phyloP scores from a whole-genome alignment of 345 rosid genomes.

The Kernera saxatilis region DNA sequence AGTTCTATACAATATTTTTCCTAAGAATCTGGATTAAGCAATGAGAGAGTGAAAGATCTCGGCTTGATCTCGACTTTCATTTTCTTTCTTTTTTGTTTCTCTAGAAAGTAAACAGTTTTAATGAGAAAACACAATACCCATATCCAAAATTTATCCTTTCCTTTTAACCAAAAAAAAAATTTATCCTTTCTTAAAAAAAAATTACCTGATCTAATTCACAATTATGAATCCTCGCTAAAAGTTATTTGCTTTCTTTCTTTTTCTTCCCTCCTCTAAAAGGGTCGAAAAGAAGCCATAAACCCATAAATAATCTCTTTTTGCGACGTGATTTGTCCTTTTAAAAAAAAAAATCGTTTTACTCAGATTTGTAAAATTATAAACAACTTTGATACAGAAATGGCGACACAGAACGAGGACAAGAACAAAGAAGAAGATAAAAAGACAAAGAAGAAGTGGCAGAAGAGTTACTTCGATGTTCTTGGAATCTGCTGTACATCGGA shows the following conservation, averaged over 20 bases:
- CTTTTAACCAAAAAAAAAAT: neutral
- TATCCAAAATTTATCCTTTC: neutral
- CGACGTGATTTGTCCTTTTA: neutral
- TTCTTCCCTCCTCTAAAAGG: neutral
- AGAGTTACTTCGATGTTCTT: conserved; percentile 86
- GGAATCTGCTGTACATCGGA: conserved; percentile 94
- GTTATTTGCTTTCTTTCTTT: neutral
- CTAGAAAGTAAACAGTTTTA: neutral
- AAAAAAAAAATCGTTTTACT: neutral
- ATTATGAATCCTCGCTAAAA: neutral
- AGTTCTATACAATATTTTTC: neutral
- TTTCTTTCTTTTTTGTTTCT: neutral
- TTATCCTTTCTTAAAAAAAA: neutral
- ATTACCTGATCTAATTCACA: neutral
- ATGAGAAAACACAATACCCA: neutral
- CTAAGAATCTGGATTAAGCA: neutral
- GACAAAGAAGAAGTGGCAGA: conserved; percentile 40
- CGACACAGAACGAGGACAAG: conserved; percentile 1
- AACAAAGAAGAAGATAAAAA: conserved; percentile 13
- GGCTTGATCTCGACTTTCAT: too few relatives aligned
- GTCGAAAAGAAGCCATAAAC: neutral
- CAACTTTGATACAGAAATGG: neutral
- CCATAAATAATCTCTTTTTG: neutral
- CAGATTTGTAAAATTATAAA: neutral
- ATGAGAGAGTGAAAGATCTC: neutral